Conservation (phyloP, 2,329 filamentous ascomycete species). For the Neonectria ditissima region DNA sequence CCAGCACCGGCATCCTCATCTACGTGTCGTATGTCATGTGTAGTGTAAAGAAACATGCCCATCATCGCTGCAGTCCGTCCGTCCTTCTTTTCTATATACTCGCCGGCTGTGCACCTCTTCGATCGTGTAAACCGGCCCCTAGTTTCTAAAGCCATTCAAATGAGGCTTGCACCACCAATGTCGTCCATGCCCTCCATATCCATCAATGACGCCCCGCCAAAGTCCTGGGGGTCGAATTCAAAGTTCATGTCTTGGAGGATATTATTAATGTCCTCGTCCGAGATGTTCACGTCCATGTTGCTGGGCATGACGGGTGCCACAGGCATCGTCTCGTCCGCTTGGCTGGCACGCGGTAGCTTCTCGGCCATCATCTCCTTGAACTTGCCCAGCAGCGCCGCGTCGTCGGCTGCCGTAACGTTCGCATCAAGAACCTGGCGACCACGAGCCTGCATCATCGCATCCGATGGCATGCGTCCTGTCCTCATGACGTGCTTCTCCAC, state of each 20-base stretch:
- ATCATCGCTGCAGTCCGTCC: conserved; percentile 8
- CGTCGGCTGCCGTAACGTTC: conserved; percentile 65
- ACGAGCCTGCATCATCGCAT: conserved; percentile 59
- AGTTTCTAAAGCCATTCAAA: conserved; percentile 38
- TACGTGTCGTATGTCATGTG: conserved; percentile 11
- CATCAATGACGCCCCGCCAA: conserved; percentile 40
- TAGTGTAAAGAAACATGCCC: conserved; percentile 2
- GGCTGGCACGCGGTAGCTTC: conserved; percentile 40
- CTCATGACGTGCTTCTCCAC: conserved; percentile 56
- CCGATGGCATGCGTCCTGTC: conserved; percentile 58
- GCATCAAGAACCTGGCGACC: conserved; percentile 62
- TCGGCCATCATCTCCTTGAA: conserved; percentile 62
- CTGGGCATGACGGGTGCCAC: conserved; percentile 37
- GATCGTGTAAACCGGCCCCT: conserved; percentile 41
- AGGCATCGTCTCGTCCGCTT: conserved; percentile 18
- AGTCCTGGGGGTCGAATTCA: conserved; percentile 50
- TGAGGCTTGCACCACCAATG: conserved; percentile 47
- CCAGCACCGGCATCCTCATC: neutral
- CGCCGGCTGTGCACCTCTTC: conserved; percentile 30
- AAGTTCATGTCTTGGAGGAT: conserved; percentile 60
- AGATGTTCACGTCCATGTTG: conserved; percentile 52
- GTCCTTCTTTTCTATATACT: conserved; percentile 5
- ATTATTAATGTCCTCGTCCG: conserved; percentile 54
- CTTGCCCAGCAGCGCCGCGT: conserved; percentile 62
- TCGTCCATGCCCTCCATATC: conserved; percentile 47